Evolutionary conservation across 257 asterid genomes (phyloP).

Genomic region (Verbena officinalis): DNA sequence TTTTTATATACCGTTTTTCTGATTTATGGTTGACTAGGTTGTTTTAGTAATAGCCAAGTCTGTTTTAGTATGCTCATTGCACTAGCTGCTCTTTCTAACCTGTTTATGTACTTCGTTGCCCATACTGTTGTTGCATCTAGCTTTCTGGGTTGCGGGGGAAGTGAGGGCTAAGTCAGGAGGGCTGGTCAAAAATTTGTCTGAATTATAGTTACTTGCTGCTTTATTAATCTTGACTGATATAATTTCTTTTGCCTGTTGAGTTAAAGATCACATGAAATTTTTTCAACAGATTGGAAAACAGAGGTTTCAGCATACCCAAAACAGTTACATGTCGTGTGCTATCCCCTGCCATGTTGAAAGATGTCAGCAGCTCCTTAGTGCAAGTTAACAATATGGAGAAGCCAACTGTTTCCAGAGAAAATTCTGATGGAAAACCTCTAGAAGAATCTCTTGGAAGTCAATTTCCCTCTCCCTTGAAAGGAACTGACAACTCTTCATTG

Average conservation of each 20-base stretch:
- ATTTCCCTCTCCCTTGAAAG: slow-evolving; percentile 29
- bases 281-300: slow-evolving; percentile 46
- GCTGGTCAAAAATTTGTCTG: slow-evolving; percentile 2
- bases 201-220: slow-evolving; percentile 9
- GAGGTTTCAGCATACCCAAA: slow-evolving; percentile 53
- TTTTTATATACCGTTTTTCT: not conserved
- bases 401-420: slow-evolving; percentile 21
- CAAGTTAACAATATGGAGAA: slow-evolving; percentile 40
- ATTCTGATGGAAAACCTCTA: slow-evolving; percentile 28
- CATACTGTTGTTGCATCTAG: not conserved
- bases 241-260: slow-evolving; percentile 8
- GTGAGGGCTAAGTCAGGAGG: too few species aligned
- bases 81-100: slow-evolving; percentile 11
- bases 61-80: slow-evolving; percentile 3
- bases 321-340: slow-evolving; percentile 82
- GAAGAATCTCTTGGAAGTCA: slow-evolving; percentile 34
- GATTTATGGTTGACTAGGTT: not conserved
- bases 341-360: slow-evolving; percentile 60
- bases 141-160: slow-evolving; percentile 7
- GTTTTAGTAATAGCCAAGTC: slow-evolving; percentile 18
- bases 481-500: slow-evolving; percentile 45
- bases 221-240: slow-evolving; percentile 18
- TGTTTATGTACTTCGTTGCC: slow-evolving; percentile 6
- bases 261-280: slow-evolving; percentile 26
- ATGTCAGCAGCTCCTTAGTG: slow-evolving; percentile 51